Base-by-base conservation (phyloP, 805 yeast genomes). In the Ogataea paraovalis region DNA sequence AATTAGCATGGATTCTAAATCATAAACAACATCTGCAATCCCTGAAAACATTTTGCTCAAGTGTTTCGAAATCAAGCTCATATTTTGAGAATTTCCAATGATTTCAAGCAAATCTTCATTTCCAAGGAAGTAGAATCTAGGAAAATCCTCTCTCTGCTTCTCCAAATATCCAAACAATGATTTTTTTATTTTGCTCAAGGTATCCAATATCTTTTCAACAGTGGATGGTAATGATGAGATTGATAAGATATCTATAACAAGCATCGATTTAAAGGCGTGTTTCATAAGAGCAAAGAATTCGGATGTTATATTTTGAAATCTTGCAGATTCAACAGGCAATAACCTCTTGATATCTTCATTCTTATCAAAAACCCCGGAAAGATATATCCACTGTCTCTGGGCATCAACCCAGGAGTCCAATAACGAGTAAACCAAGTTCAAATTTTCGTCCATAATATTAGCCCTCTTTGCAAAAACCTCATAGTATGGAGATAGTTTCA, bases 91-190 rank as follows among this genome's bases (percentile, higher is more conserved):
- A 44, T 83, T 76, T 2, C 97, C 96, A 32, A 92, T 76, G 36
- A 92, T 76, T 51, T 88, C 96, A 30, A 92, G 68, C 27, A 92
- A 66, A 61, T 92, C 97, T 50, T 90, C 96, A 61, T 92, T 92
- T 5, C 97, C 97, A 23, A 92, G 68, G 60, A 92, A 91, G 58
- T 84, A 90, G 47, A 90, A 83, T 41, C 97, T 73, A 1, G 96
- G 91, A 57, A 85, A 92, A 1, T 73, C 49, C 38, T 77, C 83
- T 52, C 98, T 70, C 60, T 91, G 96, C 34, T 76, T 77, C 55
- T 91, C 97, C 28, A 92, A 69, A 60, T 82, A 92, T 8, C 87
- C 92, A 12, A 82, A 73, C 13, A 92, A 70, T 0, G 96, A 83
- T 45, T 74, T 77, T 40, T 82, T 75, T 1, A 88, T 76, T 52